Percentiles rank a stretch among this genome's conserved stretches.
phyloP scores from a whole-genome alignment of 1,284 basidiomycete species.

The Microbotryum scabiosae region DNA sequence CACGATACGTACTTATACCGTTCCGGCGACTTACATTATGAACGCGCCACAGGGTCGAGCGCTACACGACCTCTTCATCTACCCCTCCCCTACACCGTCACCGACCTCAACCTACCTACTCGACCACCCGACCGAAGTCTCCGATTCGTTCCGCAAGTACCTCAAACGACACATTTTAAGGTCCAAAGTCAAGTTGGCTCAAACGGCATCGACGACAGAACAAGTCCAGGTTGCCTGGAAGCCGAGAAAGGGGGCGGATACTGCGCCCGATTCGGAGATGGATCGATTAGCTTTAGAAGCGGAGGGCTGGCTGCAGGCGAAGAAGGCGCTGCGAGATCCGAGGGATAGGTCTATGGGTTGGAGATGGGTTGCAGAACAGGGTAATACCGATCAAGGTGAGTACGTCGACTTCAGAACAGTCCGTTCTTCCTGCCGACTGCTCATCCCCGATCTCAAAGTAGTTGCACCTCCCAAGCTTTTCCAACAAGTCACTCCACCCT shows the following conservation, averaged over 20 bases:
- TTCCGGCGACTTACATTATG: neutral
- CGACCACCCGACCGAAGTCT: constrained; percentile 57
- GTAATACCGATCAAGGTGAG: neutral
- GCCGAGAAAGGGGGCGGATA: constrained; percentile 46
- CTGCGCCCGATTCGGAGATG: constrained; percentile 52
- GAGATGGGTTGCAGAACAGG: constrained; percentile 43
- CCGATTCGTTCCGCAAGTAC: constrained; percentile 51
- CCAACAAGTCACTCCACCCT: constrained; percentile 5
- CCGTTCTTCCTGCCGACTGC: neutral
- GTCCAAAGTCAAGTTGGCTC: constrained; percentile 73
- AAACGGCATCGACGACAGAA: constrained; percentile 64
- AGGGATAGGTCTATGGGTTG: constrained; percentile 69
- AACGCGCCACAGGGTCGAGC: constrained; percentile 62
- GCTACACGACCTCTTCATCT: constrained; percentile 78
- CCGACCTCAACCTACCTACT: constrained; percentile 39
- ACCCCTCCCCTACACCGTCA: constrained; percentile 43
- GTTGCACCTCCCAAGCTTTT: constrained; percentile 18
- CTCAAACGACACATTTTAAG: constrained; percentile 81
- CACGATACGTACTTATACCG: neutral
- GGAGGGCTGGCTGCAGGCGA: constrained; percentile 34
- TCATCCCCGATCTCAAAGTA: neutral
- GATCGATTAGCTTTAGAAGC: constrained; percentile 1
- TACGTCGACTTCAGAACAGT: neutral
- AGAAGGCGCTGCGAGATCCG: constrained; percentile 50
- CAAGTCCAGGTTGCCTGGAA: constrained; percentile 47